A percentile compares a stretch with the other conserved stretches of the same genome.
Evolutionary conservation across 768 basidiomycete genomes (phyloP).

Genomic region (Serendipita indica): DNA sequence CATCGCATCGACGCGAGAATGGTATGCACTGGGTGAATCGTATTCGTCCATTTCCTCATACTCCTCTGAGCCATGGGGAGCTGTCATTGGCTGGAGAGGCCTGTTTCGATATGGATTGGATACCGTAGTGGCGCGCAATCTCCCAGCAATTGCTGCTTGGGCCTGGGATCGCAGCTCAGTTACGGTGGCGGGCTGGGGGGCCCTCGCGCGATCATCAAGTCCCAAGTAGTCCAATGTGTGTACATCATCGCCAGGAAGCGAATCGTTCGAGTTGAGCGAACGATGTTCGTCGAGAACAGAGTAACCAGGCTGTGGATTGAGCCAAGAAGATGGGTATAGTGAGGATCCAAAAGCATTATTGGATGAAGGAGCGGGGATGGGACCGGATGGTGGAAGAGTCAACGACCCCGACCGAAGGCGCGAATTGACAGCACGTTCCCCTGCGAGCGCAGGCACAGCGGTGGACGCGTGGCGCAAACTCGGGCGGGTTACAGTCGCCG

Average conservation of each 20-base stretch:
- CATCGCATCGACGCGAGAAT: slow-evolving; percentile 48
- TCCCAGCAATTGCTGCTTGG: slow-evolving; percentile 75
- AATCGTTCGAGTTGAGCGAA: slow-evolving; percentile 65
- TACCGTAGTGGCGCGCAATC: slow-evolving; percentile 79
- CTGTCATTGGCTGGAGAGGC: slow-evolving; percentile 42
- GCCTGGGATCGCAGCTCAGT: slow-evolving; percentile 80
- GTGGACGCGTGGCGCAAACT: slow-evolving; percentile 53
- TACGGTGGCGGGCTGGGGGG: slow-evolving; percentile 74
- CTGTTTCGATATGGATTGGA: slow-evolving; percentile 78
- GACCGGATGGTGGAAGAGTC: slow-evolving; percentile 53
- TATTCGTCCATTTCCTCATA: slow-evolving; percentile 60
- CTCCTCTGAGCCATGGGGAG: slow-evolving; percentile 52
- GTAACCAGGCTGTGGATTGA: slow-evolving; percentile 4
- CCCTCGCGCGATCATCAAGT: slow-evolving; percentile 63
- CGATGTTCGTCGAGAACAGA: slow-evolving; percentile 64
- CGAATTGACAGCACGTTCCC: slow-evolving; percentile 32
- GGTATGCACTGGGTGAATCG: slow-evolving; percentile 34
- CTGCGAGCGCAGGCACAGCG: slow-evolving; percentile 35
- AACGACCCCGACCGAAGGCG: slow-evolving; percentile 87
- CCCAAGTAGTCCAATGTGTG: slow-evolving; percentile 96
- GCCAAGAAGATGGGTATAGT: slow-evolving; percentile 83
- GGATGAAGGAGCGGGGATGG: slow-evolving; percentile 35
- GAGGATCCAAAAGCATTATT: slow-evolving; percentile 65
- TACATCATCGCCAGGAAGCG: slow-evolving; percentile 72
- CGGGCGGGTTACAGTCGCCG: slow-evolving; percentile 40